Conservation (phyloP, 2,329 filamentous ascomycete species). For the Hymenoscyphus albidus region DNA sequence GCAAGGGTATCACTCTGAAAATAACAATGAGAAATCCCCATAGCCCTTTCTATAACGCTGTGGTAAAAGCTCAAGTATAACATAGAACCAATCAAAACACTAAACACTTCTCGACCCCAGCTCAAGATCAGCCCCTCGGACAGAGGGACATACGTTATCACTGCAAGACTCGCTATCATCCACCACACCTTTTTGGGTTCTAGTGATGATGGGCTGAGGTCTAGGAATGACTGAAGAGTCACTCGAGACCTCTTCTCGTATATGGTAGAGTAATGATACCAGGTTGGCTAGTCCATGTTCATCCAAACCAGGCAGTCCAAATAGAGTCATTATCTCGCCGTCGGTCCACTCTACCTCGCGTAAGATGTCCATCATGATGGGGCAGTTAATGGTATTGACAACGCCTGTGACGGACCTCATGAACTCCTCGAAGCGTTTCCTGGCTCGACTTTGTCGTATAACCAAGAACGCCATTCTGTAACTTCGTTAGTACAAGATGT, state of each 20-base stretch:
- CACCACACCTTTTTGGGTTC: background rate
- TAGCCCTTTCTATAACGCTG: no score
- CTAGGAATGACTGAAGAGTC: background rate
- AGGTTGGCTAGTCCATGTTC: conserved; percentile 3
- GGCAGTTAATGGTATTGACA: background rate
- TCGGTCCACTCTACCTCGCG: background rate
- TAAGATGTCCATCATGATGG: background rate
- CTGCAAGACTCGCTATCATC: background rate
- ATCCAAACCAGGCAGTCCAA: background rate
- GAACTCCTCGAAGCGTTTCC: background rate
- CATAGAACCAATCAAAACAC: background rate
- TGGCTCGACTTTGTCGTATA: background rate
- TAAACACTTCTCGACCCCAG: background rate
- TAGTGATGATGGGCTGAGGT: background rate
- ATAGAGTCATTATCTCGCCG: background rate
- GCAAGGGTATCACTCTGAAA: no score
- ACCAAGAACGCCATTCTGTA: background rate
- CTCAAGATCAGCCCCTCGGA: background rate
- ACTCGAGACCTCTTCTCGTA: background rate
- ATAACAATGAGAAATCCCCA: no score
- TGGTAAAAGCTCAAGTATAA: no score
- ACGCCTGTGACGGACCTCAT: background rate
- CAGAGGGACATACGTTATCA: background rate
- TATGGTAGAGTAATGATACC: background rate
- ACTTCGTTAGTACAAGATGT: background rate